Percentiles rank a stretch among this genome's conserved stretches.
phyloP scores from a whole-genome alignment of 495 filamentous ascomycete genomes.

The Talaromyces adpressus region DNA sequence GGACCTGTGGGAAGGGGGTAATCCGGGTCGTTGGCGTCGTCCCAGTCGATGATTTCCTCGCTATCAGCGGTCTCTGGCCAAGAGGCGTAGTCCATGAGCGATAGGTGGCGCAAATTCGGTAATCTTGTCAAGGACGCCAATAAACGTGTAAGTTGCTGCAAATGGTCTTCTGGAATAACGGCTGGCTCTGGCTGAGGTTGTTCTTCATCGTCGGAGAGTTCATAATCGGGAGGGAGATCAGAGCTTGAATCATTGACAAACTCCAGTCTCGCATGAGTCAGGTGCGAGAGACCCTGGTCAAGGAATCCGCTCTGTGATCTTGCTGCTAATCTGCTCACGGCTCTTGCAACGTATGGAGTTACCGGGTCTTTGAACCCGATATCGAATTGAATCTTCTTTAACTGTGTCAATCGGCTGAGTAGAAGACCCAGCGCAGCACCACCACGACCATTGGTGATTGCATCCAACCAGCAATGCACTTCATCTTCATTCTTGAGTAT shows the following conservation, averaged over 20 bases:
- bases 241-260: background rate
- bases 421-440: background rate
- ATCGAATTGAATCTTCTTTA: background rate
- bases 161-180: background rate
- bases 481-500: background rate
- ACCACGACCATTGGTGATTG: background rate
- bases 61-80: background rate
- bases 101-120: background rate
- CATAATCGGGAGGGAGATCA: background rate
- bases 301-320: background rate
- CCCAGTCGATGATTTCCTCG: background rate
- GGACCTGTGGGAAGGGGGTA: background rate
- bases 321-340: background rate
- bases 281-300: background rate
- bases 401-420: background rate
- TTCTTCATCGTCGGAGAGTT: background rate
- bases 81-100: background rate
- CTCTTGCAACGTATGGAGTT: background rate
- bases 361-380: background rate
- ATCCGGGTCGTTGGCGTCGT: background rate
- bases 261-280: background rate
- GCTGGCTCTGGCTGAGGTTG: background rate
- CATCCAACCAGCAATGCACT: background rate
- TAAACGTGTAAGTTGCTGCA: background rate
- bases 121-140: background rate